These are phyloP conservation scores for Barbarea vulgaris DNA, from an alignment of 345 rosid genomes.

Conservation along the genomic window DNA sequence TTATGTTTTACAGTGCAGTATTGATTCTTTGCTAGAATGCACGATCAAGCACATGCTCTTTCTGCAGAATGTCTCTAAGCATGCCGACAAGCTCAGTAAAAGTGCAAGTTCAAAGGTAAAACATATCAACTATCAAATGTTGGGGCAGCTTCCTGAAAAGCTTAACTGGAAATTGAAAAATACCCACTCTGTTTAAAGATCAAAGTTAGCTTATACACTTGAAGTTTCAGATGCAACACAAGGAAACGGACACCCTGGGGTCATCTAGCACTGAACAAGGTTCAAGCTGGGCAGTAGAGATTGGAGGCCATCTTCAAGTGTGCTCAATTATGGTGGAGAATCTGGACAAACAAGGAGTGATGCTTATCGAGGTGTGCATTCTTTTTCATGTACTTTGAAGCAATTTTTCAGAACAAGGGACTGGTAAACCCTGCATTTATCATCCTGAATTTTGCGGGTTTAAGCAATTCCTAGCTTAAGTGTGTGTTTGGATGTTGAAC, in stretches of 20 bases:
- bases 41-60: constrained; percentile 94
- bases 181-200: not conserved
- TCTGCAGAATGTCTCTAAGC: constrained; percentile 77
- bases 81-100: constrained; percentile 83
- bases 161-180: not conserved
- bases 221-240: constrained; percentile 61
- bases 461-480: constrained; percentile 9
- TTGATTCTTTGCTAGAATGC: constrained; percentile 91
- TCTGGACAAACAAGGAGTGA: constrained; percentile 74
- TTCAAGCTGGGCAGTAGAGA: constrained; percentile 79
- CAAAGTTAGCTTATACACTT: not conserved
- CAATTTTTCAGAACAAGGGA: not conserved
- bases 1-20: constrained; percentile 75
- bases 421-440: not conserved
- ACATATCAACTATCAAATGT: not conserved
- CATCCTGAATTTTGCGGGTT: constrained; percentile 1
- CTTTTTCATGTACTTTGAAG: not conserved
- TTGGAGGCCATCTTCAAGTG: constrained; percentile 90
- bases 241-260: constrained; percentile 42
- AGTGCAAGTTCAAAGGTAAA: constrained; percentile 69
- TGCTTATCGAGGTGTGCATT: constrained; percentile 81
- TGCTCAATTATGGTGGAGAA: constrained; percentile 89
- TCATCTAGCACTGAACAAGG: constrained; percentile 29
- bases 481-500: constrained; percentile 41
- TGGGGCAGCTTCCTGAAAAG: not conserved